phyloP scores from a whole-genome alignment of 192 early-diverging fungal genomes.

The Obelidium mucronatum region DNA sequence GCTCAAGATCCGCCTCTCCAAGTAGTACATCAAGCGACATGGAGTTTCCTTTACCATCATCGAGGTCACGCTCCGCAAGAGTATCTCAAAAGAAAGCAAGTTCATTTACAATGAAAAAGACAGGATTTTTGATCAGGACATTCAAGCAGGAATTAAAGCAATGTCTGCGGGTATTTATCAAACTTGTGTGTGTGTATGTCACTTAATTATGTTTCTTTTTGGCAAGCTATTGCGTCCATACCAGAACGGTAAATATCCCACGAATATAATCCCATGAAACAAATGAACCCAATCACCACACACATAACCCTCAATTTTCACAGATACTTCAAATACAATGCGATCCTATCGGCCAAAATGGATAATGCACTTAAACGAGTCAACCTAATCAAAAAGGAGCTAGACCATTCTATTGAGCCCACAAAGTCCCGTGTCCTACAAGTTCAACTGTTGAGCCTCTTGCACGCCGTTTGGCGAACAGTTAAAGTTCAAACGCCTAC shows the following conservation, averaged over 20 bases:
- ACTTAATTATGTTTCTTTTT: background rate
- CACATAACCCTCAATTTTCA: background rate
- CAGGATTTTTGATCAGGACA: slow-evolving; percentile 2
- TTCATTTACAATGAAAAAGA: slow-evolving; percentile 1
- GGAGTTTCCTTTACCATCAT: too few species aligned
- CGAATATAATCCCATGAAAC: background rate
- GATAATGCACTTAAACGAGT: slow-evolving; percentile 10
- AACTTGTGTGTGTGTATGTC: too few species aligned
- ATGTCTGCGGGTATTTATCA: slow-evolving; percentile 13
- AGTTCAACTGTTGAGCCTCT: slow-evolving; percentile 11
- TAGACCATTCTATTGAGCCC: background rate
- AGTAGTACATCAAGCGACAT: too few species aligned
- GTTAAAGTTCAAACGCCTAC: background rate
- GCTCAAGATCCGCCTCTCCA: too few species aligned
- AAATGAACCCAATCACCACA: background rate
- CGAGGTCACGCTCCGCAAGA: too few species aligned
- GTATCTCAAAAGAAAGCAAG: too few species aligned
- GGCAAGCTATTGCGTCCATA: slow-evolving; percentile 21
- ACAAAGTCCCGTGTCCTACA: slow-evolving; percentile 6
- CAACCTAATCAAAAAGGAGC: background rate
- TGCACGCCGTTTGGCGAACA: slow-evolving; percentile 26
- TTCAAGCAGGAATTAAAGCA: slow-evolving; percentile 26
- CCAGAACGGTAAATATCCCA: slow-evolving; percentile 5
- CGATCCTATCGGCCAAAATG: slow-evolving; percentile 23
- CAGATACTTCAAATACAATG: slow-evolving; percentile 35